Evolutionary conservation across 177 flowering plant species (phyloP).

Genomic region (Telopea speciosissima): DNA sequence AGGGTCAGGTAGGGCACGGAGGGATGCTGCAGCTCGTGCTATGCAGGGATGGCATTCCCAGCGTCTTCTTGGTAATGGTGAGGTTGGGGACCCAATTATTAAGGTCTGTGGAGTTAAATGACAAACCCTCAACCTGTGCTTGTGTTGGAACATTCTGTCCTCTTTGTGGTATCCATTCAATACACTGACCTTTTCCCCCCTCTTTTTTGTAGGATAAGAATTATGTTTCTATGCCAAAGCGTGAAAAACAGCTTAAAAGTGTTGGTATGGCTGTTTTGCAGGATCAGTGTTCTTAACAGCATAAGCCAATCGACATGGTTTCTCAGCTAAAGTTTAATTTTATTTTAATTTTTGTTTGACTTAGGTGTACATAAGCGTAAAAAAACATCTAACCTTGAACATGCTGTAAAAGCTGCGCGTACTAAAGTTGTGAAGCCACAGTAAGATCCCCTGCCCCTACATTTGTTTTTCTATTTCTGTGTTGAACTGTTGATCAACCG

Average conservation of each 20-base stretch:
- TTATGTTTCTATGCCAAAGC: conserved; percentile 39
- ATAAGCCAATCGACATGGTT: neutral
- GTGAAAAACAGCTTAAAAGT: conserved; percentile 69
- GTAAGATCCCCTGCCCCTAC: conserved; percentile 27
- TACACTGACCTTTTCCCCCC: neutral
- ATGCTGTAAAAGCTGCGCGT: conserved; percentile 41
- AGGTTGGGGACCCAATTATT: conserved; percentile 64
- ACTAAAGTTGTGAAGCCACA: conserved; percentile 42
- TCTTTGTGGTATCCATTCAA: conserved; percentile 1
- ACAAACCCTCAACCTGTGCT: neutral
- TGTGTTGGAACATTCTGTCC: neutral
- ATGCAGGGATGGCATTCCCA: conserved; percentile 95
- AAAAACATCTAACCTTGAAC: conserved; percentile 40
- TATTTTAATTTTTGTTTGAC: neutral
- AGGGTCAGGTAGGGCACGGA: conserved; percentile 74
- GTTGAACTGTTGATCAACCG: too few species aligned
- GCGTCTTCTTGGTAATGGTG: conserved; percentile 69
- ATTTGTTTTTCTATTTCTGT: neutral
- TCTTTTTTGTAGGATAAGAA: conserved; percentile 52
- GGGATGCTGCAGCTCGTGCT: conserved; percentile 97
- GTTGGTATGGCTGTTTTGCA: conserved; percentile 38
- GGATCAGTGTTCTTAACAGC: neutral
- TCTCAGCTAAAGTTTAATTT: neutral
- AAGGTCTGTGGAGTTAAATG: conserved; percentile 40
- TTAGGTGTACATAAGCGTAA: conserved; percentile 56